Conservation (phyloP, 2,329 filamentous ascomycete species). For the Arthrinium puccinioides region DNA sequence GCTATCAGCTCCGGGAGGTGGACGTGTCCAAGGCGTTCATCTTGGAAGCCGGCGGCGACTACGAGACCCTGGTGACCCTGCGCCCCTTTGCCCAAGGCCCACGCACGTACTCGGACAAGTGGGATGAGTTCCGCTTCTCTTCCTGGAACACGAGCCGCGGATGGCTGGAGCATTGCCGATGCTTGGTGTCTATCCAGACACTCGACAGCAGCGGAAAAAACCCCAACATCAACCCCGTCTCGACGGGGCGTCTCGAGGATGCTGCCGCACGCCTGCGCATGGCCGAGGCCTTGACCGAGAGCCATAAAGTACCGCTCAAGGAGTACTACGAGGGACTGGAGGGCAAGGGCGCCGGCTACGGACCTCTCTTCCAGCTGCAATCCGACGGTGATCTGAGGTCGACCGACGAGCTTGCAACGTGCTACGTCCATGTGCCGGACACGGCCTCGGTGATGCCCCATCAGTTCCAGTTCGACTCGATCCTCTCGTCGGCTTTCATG, state of each 20-base stretch:
- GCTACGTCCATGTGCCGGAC: neutral
- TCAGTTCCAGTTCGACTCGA: neutral
- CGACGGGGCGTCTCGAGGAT: neutral
- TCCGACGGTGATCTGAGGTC: neutral
- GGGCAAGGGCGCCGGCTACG: constrained; percentile 5
- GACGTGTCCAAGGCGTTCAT: constrained; percentile 24
- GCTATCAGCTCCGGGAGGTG: constrained; percentile 29
- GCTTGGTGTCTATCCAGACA: constrained; percentile 17
- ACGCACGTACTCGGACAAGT: constrained; percentile 7
- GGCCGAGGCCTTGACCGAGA: constrained; percentile 5
- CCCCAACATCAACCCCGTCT: constrained; percentile 18
- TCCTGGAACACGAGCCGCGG: constrained; percentile 25
- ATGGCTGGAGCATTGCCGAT: constrained; percentile 31
- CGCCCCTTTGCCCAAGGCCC: constrained; percentile 10
- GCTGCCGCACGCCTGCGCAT: neutral
- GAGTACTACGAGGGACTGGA: constrained; percentile 11
- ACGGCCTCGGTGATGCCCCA: neutral
- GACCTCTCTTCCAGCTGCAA: neutral
- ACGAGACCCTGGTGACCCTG: constrained; percentile 28
- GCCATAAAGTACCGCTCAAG: constrained; percentile 21
- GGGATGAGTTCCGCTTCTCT: constrained; percentile 28
- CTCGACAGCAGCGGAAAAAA: constrained; percentile 2
- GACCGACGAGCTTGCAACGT: neutral
- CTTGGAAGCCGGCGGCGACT: constrained; percentile 23
- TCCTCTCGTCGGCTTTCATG: neutral